Percentiles rank a stretch among this genome's conserved stretches.
Conservation (phyloP, 441 rosid genomes). For the Biscutella laevigata region DNA sequence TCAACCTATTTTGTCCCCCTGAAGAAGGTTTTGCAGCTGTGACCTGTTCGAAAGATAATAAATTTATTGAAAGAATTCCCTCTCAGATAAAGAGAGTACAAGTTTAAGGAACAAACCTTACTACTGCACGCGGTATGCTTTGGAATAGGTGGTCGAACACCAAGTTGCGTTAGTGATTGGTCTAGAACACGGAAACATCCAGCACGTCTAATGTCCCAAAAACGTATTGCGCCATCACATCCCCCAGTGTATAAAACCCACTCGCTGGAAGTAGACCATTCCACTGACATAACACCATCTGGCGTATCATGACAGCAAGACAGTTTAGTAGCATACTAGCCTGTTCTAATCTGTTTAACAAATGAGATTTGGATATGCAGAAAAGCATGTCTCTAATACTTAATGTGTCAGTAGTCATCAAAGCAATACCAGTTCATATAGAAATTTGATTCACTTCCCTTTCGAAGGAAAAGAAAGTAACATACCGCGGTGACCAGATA, state of each 20-base stretch:
- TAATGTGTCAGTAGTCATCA: not conserved
- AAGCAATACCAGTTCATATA: not conserved
- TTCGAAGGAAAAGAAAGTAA: not conserved
- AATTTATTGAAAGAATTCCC: conserved; percentile 7
- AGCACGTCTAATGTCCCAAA: conserved; percentile 93
- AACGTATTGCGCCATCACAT: conserved; percentile 92
- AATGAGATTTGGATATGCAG: not conserved
- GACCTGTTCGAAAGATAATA: conserved; percentile 26
- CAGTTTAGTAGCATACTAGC: not conserved
- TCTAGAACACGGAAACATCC: conserved; percentile 83
- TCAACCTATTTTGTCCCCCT: conserved; percentile 37
- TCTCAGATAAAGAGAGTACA: not conserved
- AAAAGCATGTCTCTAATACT: conserved; percentile 3
- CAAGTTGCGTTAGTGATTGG: conserved; percentile 80
- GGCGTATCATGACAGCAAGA: conserved; percentile 28
- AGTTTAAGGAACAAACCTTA: conserved; percentile 43
- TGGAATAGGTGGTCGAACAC: conserved; percentile 63
- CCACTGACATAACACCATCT: conserved; percentile 89
- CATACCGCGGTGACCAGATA: conserved; percentile 95
- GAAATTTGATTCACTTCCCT: not conserved
- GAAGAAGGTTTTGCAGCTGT: conserved; percentile 37
- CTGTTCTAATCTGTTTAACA: not conserved
- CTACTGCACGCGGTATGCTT: conserved; percentile 32
- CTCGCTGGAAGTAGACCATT: conserved; percentile 92
- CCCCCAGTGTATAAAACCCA: conserved; percentile 89